Percentiles rank a stretch among this genome's conserved stretches.
phyloP scores from a whole-genome alignment of 768 basidiomycete genomes.

The Boletus tomentosulus region DNA sequence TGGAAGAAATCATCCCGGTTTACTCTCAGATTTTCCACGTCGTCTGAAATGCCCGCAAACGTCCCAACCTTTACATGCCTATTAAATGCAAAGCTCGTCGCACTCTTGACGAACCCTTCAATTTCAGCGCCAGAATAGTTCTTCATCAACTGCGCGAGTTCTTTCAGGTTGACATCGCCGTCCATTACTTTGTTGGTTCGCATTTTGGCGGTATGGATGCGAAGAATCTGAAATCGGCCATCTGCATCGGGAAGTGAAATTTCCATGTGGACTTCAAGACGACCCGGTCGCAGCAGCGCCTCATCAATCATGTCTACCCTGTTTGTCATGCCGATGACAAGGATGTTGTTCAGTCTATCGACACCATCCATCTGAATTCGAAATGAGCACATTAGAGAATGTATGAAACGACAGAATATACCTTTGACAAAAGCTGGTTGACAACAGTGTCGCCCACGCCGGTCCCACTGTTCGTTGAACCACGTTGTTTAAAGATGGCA shows the following conservation, averaged over 20 bases:
- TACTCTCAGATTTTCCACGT: conserved; percentile 90
- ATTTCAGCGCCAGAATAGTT: conserved; percentile 99
- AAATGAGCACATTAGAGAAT: conserved; percentile 9
- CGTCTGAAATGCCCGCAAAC: conserved; percentile 93
- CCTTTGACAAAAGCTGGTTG: conserved; percentile 97
- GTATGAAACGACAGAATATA: conserved; percentile 19
- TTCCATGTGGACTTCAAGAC: conserved; percentile 99
- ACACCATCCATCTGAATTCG: conserved; percentile 91
- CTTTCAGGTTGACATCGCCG: conserved; percentile 70
- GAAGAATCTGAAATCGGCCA: conserved; percentile 90
- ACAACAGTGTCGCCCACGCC: conserved; percentile 99
- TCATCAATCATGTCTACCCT: conserved; percentile 99
- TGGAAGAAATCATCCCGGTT: conserved; percentile 82
- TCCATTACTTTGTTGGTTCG: conserved; percentile 88
- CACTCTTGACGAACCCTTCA: conserved; percentile 93
- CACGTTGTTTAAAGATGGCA: conserved; percentile 98
- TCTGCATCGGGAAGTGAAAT: conserved; percentile 94
- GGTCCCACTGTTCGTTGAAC: conserved; percentile 84
- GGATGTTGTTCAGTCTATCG: conserved; percentile 96
- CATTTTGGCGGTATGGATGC: conserved; percentile 96
- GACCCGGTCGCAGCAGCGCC: conserved; percentile 92
- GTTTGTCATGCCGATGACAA: conserved; percentile 99
- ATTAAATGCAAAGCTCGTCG: conserved; percentile 96
- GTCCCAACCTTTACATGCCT: conserved; percentile 98
- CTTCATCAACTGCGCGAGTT: conserved; percentile 83